phyloP scores from a whole-genome alignment of 2,329 filamentous ascomycete species.

The Apiospora hydei region DNA sequence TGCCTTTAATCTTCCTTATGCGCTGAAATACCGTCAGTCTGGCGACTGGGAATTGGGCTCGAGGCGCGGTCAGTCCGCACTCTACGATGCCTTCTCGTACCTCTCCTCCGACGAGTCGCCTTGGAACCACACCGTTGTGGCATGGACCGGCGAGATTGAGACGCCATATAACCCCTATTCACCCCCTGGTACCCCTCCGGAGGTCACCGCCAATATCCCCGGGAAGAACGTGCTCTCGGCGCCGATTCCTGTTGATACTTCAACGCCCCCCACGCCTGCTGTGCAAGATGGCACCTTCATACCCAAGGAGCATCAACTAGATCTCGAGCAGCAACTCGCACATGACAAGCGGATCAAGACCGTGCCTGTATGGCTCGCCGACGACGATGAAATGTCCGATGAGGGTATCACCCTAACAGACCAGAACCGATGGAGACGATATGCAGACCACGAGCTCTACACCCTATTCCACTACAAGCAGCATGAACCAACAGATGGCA shows the following conservation, averaged over 20 bases:
- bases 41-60: constrained; percentile 74
- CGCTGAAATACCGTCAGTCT: constrained; percentile 63
- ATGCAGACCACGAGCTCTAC: constrained; percentile 91
- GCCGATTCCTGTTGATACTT: constrained; percentile 76
- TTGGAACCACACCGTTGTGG: constrained; percentile 92
- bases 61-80: constrained; percentile 85
- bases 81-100: constrained; percentile 90
- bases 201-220: constrained; percentile 57
- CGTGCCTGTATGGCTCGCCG: constrained; percentile 87
- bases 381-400: constrained; percentile 71
- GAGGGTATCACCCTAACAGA: constrained; percentile 80
- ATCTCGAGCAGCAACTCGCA: constrained; percentile 76
- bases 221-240: constrained; percentile 79
- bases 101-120: constrained; percentile 82
- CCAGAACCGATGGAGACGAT: constrained; percentile 86
- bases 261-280: constrained; percentile 62
- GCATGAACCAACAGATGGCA: constrained; percentile 86
- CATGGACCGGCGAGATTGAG: constrained; percentile 92
- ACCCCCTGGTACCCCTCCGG: constrained; percentile 56
- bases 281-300: constrained; percentile 75
- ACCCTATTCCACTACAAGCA: constrained; percentile 96
- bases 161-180: constrained; percentile 53
- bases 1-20: constrained; percentile 69
- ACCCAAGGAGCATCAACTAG: constrained; percentile 71
- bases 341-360: constrained; percentile 79